Evolutionary conservation across 371 early-diverging fungal genomes (phyloP).

Genomic region (Syncephalastrum contaminatum): DNA sequence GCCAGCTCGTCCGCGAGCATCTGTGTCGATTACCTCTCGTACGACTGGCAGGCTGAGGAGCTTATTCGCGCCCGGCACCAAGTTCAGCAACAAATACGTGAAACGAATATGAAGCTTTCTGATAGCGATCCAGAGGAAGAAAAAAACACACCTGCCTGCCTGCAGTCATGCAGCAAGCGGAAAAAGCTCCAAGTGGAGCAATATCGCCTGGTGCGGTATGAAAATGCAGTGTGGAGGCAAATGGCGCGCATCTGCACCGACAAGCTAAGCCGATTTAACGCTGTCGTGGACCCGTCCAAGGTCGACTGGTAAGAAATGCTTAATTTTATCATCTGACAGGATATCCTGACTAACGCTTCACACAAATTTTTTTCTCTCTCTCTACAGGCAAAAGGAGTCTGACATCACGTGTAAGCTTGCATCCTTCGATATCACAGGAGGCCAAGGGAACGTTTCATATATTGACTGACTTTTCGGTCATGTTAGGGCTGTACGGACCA

Average conservation of each 20-base stretch:
- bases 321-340: conserved; percentile 4
- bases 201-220: conserved; percentile 21
- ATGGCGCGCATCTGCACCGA: conserved; percentile 36
- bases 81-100: conserved; percentile 12
- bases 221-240: conserved; percentile 44
- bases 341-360: background rate
- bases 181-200: conserved; percentile 17
- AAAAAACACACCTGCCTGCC: too few species aligned
- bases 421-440: background rate
- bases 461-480: background rate
- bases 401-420: conserved; percentile 34
- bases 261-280: conserved; percentile 21
- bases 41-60: conserved; percentile 17
- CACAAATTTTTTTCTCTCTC: background rate
- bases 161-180: background rate
- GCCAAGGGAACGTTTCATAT: background rate
- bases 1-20: conserved; percentile 1
- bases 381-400: conserved; percentile 36
- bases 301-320: conserved; percentile 33
- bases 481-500: conserved; percentile 42
- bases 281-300: conserved; percentile 30
- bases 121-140: background rate
- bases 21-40: conserved; percentile 21
- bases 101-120: conserved; percentile 4
- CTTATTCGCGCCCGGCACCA: conserved; percentile 12